Conservation (phyloP, 2,329 filamentous ascomycete species). For the Talaromyces rugulosus region DNA sequence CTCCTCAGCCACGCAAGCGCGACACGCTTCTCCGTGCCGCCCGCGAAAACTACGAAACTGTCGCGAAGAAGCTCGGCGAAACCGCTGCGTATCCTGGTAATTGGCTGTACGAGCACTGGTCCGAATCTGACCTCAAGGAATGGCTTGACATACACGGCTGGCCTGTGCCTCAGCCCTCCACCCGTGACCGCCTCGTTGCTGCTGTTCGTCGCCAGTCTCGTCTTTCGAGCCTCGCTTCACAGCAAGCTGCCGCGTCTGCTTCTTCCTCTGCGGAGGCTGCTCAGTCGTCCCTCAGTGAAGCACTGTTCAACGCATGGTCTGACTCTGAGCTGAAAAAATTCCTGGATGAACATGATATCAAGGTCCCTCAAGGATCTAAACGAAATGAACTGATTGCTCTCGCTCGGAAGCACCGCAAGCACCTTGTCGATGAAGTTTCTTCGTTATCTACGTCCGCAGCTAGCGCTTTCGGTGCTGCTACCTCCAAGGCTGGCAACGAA, state of each 20-base stretch:
- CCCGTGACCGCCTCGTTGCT: conserved; percentile 83
- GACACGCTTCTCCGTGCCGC: conserved; percentile 74
- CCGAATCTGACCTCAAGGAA: conserved; percentile 86
- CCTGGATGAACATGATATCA: conserved; percentile 82
- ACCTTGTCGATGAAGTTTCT: conserved; percentile 47
- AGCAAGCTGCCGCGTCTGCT: conserved; percentile 57
- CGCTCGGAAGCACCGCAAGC: conserved; percentile 79
- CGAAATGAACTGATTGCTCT: conserved; percentile 84
- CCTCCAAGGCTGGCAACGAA: conserved; percentile 69
- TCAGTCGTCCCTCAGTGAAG: conserved; percentile 72
- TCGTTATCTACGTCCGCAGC: conserved; percentile 44
- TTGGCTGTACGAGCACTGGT: conserved; percentile 90
- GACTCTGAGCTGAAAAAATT: conserved; percentile 89
- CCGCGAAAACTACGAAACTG: conserved; percentile 74
- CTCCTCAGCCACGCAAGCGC: conserved; percentile 80
- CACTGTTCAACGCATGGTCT: conserved; percentile 83
- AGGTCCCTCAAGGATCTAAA: conserved; percentile 87
- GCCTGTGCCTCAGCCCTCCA: conserved; percentile 76
- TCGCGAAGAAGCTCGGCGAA: conserved; percentile 72
- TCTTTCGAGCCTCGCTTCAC: conserved; percentile 66
- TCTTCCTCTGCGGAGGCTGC: conserved; percentile 64
- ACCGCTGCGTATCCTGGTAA: conserved; percentile 83
- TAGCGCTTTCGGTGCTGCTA: conserved; percentile 62
- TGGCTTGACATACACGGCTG: conserved; percentile 89
- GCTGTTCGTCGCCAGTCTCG: conserved; percentile 87